These are phyloP conservation scores for Epichloe uncinata DNA, from an alignment of 2,329 filamentous ascomycete genomes.

Conservation along the genomic window DNA sequence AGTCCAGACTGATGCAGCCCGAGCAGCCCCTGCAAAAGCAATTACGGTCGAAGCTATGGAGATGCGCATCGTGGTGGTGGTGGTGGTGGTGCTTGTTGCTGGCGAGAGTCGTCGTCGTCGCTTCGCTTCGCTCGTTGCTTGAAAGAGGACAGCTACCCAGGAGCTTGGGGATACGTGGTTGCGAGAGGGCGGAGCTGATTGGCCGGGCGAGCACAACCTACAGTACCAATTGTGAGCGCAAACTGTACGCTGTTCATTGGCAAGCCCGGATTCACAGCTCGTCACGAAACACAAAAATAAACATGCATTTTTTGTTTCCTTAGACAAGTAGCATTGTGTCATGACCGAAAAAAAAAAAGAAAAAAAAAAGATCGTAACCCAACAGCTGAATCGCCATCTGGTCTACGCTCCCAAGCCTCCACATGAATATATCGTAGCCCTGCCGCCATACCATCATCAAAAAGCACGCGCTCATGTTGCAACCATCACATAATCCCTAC, in stretches of 20 bases:
- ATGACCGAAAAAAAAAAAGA: too few species aligned
- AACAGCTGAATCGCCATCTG: background rate
- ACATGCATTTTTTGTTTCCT: too few species aligned
- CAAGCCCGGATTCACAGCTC: too few species aligned
- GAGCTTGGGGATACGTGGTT: constrained; percentile 12
- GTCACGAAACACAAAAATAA: too few species aligned
- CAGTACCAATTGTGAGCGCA: constrained; percentile 1
- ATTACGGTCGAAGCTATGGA: constrained; percentile 26
- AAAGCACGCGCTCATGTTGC: background rate
- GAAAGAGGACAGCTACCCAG: constrained; percentile 17
- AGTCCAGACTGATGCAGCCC: constrained; percentile 50
- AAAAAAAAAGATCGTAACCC: too few species aligned
- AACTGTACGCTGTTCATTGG: background rate
- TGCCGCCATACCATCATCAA: background rate
- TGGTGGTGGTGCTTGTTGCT: constrained; percentile 5
- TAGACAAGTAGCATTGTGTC: too few species aligned
- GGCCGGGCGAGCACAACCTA: constrained; percentile 4
- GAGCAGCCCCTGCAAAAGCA: constrained; percentile 35
- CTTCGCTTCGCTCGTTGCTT: constrained; percentile 5
- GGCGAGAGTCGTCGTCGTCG: constrained; percentile 5
- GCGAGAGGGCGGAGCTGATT: constrained; percentile 8
- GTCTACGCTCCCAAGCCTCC: too few species aligned
- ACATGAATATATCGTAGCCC: background rate
- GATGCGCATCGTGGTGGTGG: constrained; percentile 22
- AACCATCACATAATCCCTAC: background rate